Base-by-base conservation (phyloP, 441 rosid genomes). In the Pelargonium australe region DNA sequence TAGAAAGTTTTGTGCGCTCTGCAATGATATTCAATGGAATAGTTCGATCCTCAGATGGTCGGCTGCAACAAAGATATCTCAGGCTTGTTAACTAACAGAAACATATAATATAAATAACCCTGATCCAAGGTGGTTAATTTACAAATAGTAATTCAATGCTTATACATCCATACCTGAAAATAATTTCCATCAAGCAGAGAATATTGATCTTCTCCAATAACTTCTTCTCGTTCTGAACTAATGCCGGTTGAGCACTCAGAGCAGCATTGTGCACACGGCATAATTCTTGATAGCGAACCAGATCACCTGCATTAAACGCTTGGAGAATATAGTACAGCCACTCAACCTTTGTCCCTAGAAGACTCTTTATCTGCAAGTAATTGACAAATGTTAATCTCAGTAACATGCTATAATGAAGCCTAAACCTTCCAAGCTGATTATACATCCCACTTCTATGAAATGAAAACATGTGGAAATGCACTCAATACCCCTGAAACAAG, bases 321-420 rank as follows among this genome's bases (percentile, higher is more conserved):
- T 95, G 87, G 70, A 95, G 95, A 71, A 95, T 90, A 83, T 86
- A 85, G 91, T 89, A 90, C 41, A 93, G 87, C 98, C 98, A 93
- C 81, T 90, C 92, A 44, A 90, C 97, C 73, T 83, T 84, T 44
- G 99, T 86, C 57, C 95, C 98, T 63, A 83, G 75, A 69, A 95
- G 93, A 77, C 89, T 85, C 76, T 92, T 95, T 78, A 95, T 79
- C 99, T 95, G 86, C 69, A 72, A 70, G 28, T 60, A 31, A 58
- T 60, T 23, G 37, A 60, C 34, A 60, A 34, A 60, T 10, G 9
- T 20, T 2, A 1, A 0, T 20, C 37, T 60, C 14, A 60, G 37
- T 20, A 64, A 8, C 62, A 65, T 28, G 12, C 37, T 60, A 60
- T 1, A 20, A 25, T 25, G 2, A 25, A 25, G 28, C 28, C 28